Evolutionary conservation across 495 filamentous ascomycete genomes (phyloP), one percentile per base, ranked within the genome.

Genomic region (Margaritispora aquatica): DNA sequence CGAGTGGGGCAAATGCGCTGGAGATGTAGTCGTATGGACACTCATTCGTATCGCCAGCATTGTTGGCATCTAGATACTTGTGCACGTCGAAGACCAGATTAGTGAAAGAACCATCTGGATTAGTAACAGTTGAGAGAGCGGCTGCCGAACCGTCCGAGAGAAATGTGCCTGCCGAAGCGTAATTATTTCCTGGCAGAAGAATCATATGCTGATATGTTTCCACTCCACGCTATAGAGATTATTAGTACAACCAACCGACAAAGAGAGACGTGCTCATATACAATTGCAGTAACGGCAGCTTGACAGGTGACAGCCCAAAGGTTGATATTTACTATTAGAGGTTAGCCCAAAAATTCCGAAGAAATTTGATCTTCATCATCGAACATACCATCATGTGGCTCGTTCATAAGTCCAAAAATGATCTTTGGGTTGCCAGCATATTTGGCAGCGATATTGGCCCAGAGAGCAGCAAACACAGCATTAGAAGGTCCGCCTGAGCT

Each of bases 341-440:
- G n/a, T n/a, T n/a, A n/a, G n/a, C n/a, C n/a, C n/a, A n/a, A n/a
- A n/a, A n/a, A n/a, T n/a, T n/a, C n/a, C n/a, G n/a, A n/a, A 46
- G 27, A 41, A 26, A 7, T 21, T 7, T 26, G 13, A 13, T 34
- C 63, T 66, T 54, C n/a, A n/a, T n/a, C n/a, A n/a, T n/a, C n/a
- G n/a, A 60, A 34, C 29, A 34, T 34, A 34, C 57, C 20, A 31
- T 59, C 56, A 55, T 81, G 81, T 10, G 83, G 81, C 66, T 86
- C 83, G 66, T 84, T 86, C 77, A 85, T 84, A 55, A 85, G 69
- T 41, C 81, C 81, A 65, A 85, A 84, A 21, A 78, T 69, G 44
- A 84, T 70, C 20, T 75, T 77, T 10, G 68, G 55, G 26, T 76
- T 56, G 13, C 26, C 53, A 11, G 70, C 73, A 61, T 84, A 85